These are phyloP conservation scores for Jatropha curcas DNA, from an alignment of 345 rosid genomes.

Conservation along the genomic window DNA sequence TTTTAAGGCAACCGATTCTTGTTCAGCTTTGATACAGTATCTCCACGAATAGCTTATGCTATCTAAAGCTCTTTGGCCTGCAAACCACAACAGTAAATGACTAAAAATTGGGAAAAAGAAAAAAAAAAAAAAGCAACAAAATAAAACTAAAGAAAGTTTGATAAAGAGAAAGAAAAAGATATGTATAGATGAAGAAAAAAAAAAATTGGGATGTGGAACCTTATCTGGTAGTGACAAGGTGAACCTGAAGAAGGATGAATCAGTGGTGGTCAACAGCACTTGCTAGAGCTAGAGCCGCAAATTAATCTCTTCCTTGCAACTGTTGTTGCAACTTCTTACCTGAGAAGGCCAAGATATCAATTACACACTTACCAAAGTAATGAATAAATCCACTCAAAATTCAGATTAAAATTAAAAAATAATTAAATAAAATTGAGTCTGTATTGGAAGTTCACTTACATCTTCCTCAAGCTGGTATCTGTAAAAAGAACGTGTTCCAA, in stretches of 20 bases:
- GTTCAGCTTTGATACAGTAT: slow-evolving; percentile 73
- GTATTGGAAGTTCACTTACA: slow-evolving; percentile 58
- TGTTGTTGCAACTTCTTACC: slow-evolving; percentile 69
- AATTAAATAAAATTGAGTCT: no score
- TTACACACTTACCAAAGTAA: neutral
- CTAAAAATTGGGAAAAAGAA: slow-evolving; percentile 16
- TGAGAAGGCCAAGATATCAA: slow-evolving; percentile 30
- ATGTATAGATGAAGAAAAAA: neutral
- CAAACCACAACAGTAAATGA: slow-evolving; percentile 10
- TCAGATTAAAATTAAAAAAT: neutral
- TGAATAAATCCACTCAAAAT: neutral
- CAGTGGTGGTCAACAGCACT: slow-evolving; percentile 66
- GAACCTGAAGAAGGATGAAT: slow-evolving; percentile 49
- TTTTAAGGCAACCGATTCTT: slow-evolving; percentile 63
- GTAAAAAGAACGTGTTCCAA: slow-evolving; percentile 43
- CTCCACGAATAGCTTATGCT: slow-evolving; percentile 67
- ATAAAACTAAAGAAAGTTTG: neutral
- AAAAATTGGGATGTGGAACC: slow-evolving; percentile 39
- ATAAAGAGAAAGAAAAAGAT: neutral
- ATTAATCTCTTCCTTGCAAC: slow-evolving; percentile 75
- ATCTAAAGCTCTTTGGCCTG: slow-evolving; percentile 82
- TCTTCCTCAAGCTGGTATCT: slow-evolving; percentile 82
- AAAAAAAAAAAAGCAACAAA: slow-evolving; percentile 1
- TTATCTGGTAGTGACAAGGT: slow-evolving; percentile 65
- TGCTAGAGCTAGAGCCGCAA: slow-evolving; percentile 63